Evolutionary conservation across 306 rosid species (phyloP), one percentile per base, ranked within the genome.

Genomic region (Carpinus fangiana): DNA sequence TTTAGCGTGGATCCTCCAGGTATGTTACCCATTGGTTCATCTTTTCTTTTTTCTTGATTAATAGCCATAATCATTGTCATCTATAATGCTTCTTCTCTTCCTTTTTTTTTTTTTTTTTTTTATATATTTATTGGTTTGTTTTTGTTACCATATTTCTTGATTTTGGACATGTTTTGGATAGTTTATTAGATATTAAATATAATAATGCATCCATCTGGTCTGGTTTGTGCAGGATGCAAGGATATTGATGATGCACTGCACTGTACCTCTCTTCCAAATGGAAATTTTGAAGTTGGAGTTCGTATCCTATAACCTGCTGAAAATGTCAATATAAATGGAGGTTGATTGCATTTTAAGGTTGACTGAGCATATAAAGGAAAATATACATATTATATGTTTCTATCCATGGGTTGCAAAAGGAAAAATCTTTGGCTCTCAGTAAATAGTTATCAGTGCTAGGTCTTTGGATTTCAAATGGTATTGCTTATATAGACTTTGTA

Each of bases 1-100:
- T 93, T 95, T 79, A 95, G 99, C 73, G 99, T 95, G 75, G 99
- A 95, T 83, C 99, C 99, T 88, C 99, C 99, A 66, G 99, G 99
- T 93, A 86, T 76, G 78, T 45, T 31, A 61, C 68, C 56, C 9
- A 7, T 64, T 54, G 13, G 43, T 73, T 67, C 18, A 8, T 51
- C 56, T 8, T 36, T 57, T 59, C 36, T 1, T 17, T 4, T 45
- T 50, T 16, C 45, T 43, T 14, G 16, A 16, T 7, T 14, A 0
- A 7, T 64, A 2, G 10, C 36, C 70, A 14, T 64, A 10, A 8
- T 14, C 2, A 2, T 64, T 23, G 16, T 64, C 47, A 1, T 31
- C 20, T 12, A 34, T 31, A 0, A 31, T 26, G 2, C 31, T 65
- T 61, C 31, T 73, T 46, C 51, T 13, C 28, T 45, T n/a, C n/a